Percentiles rank a stretch among this genome's conserved stretches.
phyloP scores from a whole-genome alignment of 1,284 basidiomycete species.

The Earliella scabrosa region DNA sequence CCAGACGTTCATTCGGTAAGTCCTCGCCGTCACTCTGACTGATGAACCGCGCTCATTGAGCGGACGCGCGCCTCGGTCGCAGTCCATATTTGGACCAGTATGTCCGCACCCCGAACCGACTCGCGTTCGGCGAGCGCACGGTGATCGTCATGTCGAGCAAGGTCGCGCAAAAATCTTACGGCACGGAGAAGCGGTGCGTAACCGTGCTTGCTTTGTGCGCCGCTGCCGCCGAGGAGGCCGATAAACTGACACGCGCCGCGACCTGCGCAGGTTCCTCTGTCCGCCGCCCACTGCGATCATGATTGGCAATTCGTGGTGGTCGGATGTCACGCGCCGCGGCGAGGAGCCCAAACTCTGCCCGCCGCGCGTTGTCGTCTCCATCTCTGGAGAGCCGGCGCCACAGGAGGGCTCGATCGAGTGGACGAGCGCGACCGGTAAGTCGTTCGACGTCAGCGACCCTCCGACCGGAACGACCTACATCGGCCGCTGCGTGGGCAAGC shows the following conservation, averaged over 20 bases:
- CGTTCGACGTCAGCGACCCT: conserved; percentile 81
- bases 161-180: conserved; percentile 97
- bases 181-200: conserved; percentile 87
- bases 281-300: conserved; percentile 95
- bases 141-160: conserved; percentile 96
- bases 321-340: conserved; percentile 69
- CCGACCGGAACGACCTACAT: conserved; percentile 82
- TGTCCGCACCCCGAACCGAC: conserved; percentile 81
- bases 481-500: conserved; percentile 88
- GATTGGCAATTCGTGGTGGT: conserved; percentile 96
- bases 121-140: conserved; percentile 91
- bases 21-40: conserved; percentile 26
- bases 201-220: neutral
- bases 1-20: conserved; percentile 79
- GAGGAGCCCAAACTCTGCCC: conserved; percentile 78
- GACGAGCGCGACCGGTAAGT: conserved; percentile 81
- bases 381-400: conserved; percentile 87
- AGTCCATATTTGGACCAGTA: conserved; percentile 86
- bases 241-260: conserved; percentile 8
- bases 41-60: conserved; percentile 21
- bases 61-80: conserved; percentile 18
- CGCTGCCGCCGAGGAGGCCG: conserved; percentile 6
- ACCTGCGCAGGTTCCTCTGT: conserved; percentile 77
- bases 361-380: conserved; percentile 86
- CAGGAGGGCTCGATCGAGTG: conserved; percentile 86